Percentiles rank a stretch among this genome's conserved stretches.
phyloP scores from a whole-genome alignment of 164 flowering plant species.

The Sedum album region DNA sequence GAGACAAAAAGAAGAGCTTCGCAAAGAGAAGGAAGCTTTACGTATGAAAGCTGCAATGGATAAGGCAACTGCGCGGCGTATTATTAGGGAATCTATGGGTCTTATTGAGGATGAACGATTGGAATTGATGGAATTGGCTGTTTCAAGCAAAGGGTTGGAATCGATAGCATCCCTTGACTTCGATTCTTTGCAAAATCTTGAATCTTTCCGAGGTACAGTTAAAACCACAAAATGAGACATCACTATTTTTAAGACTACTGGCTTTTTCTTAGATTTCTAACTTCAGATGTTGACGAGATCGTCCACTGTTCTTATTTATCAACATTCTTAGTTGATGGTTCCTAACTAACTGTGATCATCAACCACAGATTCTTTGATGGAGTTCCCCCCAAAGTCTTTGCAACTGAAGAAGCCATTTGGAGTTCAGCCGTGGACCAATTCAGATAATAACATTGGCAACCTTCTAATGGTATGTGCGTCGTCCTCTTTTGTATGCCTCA shows the following conservation, averaged over 20 bases:
- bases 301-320: too few species aligned
- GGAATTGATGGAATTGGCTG: not conserved
- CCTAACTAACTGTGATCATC: too few species aligned
- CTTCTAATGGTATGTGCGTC: not conserved
- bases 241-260: constrained; percentile 12
- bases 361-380: not conserved
- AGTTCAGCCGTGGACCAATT: not conserved
- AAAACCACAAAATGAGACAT: not conserved
- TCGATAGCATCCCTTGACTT: not conserved
- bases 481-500: not conserved
- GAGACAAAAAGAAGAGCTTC: not conserved
- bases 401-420: constrained; percentile 1
- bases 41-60: not conserved
- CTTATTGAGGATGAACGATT: not conserved
- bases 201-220: not conserved
- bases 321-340: not conserved
- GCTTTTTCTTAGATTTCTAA: constrained; percentile 13
- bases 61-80: not conserved
- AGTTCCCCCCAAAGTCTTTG: not conserved
- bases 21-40: not conserved
- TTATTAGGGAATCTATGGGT: not conserved
- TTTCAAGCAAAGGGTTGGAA: not conserved
- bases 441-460: not conserved
- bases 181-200: not conserved
- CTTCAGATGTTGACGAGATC: not conserved